phyloP scores from a whole-genome alignment of 2,329 filamentous ascomycete species.

The Pezicula radicicola region DNA sequence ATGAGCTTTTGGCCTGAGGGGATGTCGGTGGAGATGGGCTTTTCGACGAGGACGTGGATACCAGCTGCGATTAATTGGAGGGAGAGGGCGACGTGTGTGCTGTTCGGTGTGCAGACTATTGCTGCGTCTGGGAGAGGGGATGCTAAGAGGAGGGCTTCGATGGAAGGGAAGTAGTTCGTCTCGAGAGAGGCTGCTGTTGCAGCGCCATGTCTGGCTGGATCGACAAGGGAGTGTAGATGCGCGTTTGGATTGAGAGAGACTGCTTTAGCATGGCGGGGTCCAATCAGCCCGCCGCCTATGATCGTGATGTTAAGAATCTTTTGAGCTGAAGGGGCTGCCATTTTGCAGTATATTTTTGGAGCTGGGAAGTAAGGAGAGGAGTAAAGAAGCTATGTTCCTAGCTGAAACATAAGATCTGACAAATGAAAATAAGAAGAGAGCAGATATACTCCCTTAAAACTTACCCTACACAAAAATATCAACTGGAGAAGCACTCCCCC shows the following conservation, averaged over 20 bases:
- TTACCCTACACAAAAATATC: neutral
- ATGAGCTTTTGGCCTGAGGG: slow-evolving; percentile 31
- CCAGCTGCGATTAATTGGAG: slow-evolving; percentile 43
- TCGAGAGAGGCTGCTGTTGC: slow-evolving; percentile 32
- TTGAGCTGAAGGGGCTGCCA: neutral
- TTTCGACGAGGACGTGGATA: slow-evolving; percentile 55
- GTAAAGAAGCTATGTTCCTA: neutral
- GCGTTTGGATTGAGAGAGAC: slow-evolving; percentile 35
- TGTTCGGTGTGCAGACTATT: slow-evolving; percentile 58
- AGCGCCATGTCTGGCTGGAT: slow-evolving; percentile 37
- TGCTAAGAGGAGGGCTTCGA: slow-evolving; percentile 40
- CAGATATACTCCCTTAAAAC: too few relatives aligned
- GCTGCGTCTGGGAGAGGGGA: slow-evolving; percentile 45
- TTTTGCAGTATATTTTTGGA: slow-evolving; percentile 1
- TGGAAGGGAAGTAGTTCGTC: slow-evolving; percentile 35
- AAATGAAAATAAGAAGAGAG: too few relatives aligned
- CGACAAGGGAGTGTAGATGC: slow-evolving; percentile 41
- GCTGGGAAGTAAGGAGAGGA: neutral
- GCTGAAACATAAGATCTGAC: neutral
- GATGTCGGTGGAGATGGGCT: slow-evolving; percentile 47
- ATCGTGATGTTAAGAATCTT: slow-evolving; percentile 35
- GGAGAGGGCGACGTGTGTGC: slow-evolving; percentile 50
- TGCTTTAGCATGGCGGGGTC: slow-evolving; percentile 45
- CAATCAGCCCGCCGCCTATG: slow-evolving; percentile 46
- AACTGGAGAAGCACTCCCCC: neutral